A percentile compares a stretch with the other conserved stretches of the same genome.
These are phyloP conservation scores for Metarhizium album DNA, from an alignment of 2,329 filamentous ascomycete genomes.

Conservation along the genomic window DNA sequence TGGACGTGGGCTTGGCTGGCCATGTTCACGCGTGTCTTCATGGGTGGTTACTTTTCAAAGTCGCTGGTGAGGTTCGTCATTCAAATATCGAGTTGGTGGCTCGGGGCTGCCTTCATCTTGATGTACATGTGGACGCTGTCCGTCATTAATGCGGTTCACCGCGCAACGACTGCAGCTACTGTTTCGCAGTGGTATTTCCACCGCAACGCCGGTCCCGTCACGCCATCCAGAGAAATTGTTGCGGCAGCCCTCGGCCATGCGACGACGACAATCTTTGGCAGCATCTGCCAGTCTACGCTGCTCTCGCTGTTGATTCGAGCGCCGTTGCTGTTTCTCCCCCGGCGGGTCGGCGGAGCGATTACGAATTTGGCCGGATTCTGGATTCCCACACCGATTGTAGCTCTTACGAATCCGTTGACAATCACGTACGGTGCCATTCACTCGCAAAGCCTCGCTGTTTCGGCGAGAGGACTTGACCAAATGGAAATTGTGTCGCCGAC, in stretches of 20 bases:
- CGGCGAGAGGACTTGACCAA: slow-evolving; percentile 69
- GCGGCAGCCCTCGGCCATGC: slow-evolving; percentile 74
- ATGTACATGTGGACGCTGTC: slow-evolving; percentile 94
- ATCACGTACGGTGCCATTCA: slow-evolving; percentile 92
- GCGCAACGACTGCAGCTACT: slow-evolving; percentile 84
- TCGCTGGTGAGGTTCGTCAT: slow-evolving; percentile 61
- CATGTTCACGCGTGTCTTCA: slow-evolving; percentile 93
- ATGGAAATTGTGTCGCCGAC: slow-evolving; percentile 69
- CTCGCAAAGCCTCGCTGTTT: slow-evolving; percentile 67
- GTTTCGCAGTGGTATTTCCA: slow-evolving; percentile 99
- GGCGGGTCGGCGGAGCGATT: slow-evolving; percentile 52
- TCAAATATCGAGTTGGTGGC: slow-evolving; percentile 83
- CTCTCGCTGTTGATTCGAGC: slow-evolving; percentile 71
- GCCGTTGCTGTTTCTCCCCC: slow-evolving; percentile 73
- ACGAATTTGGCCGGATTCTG: slow-evolving; percentile 68
- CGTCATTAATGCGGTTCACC: slow-evolving; percentile 78
- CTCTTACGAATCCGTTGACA: slow-evolving; percentile 81
- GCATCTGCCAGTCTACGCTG: slow-evolving; percentile 79
- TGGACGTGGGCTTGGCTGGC: slow-evolving; percentile 96
- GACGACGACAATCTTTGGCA: slow-evolving; percentile 78
- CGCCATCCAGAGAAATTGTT: slow-evolving; percentile 72
- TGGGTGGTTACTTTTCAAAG: slow-evolving; percentile 74
- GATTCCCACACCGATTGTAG: slow-evolving; percentile 73
- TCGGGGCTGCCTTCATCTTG: slow-evolving; percentile 83
- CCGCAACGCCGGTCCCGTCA: slow-evolving; percentile 67